These are phyloP conservation scores for Helichrysum umbraculigerum DNA, from an alignment of 129 eudicot species.

Conservation along the genomic window DNA sequence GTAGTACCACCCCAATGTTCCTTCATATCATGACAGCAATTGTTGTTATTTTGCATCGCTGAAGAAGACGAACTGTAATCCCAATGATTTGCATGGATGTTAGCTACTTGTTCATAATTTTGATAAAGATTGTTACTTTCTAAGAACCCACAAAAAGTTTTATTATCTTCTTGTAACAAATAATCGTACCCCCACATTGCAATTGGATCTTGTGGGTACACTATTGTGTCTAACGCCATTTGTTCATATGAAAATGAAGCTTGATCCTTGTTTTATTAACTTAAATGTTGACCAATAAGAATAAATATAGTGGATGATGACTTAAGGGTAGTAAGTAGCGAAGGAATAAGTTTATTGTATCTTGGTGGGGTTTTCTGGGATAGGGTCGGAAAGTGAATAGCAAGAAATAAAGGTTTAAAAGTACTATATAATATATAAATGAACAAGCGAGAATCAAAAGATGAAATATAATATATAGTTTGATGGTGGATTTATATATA, in stretches of 20 bases:
- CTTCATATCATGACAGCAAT: constrained; percentile 13
- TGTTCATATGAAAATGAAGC: constrained; percentile 23
- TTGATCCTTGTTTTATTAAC: background rate
- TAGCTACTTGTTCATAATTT: constrained; percentile 12
- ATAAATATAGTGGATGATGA: background rate
- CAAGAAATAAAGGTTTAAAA: background rate
- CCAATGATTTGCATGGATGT: constrained; percentile 18
- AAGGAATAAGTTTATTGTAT: background rate
- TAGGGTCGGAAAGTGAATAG: constrained; percentile 2
- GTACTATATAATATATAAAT: background rate
- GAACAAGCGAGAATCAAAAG: background rate
- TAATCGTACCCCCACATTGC: constrained; percentile 20
- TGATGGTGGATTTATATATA: background rate
- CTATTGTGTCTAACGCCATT: constrained; percentile 32
- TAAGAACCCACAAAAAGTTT: constrained; percentile 21
- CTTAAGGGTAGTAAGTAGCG: background rate
- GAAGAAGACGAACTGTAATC: constrained; percentile 34
- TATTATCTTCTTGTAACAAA: constrained; percentile 36
- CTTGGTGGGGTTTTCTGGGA: background rate
- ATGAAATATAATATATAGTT: too few relatives aligned
- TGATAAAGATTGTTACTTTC: constrained; percentile 29
- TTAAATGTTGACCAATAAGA: constrained; percentile 12
- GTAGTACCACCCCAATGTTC: constrained; percentile 16
- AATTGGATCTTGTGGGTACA: constrained; percentile 32
- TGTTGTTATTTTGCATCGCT: constrained; percentile 13